Percentiles rank a stretch among this genome's conserved stretches.
Evolutionary conservation across 495 filamentous ascomycete genomes (phyloP).

Genomic region (Penicillium turbatum): DNA sequence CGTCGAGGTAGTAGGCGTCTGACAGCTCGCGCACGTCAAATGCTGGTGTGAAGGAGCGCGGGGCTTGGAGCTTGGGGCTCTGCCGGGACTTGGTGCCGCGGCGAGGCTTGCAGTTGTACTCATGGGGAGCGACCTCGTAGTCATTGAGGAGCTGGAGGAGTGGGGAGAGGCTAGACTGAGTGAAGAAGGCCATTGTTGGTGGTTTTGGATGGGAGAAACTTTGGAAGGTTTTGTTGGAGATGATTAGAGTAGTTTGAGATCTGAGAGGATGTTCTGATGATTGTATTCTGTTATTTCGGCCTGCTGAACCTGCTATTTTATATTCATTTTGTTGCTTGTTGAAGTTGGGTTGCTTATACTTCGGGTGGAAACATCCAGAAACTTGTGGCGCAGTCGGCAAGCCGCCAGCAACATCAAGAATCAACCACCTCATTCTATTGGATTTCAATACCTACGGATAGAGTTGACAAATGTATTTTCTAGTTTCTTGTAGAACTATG

Average conservation of each 20-base stretch:
- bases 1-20: slow-evolving; percentile 71
- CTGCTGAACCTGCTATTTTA: slow-evolving; percentile 2
- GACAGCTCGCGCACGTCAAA: slow-evolving; percentile 77
- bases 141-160: slow-evolving; percentile 77
- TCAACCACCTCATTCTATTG: neutral
- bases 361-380: slow-evolving; percentile 20
- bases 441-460: neutral
- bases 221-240: neutral
- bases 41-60: slow-evolving; percentile 57
- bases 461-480: neutral
- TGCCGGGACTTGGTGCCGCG: neutral
- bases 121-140: slow-evolving; percentile 52
- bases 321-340: neutral
- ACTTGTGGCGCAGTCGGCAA: slow-evolving; percentile 10
- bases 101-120: slow-evolving; percentile 9
- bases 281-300: neutral
- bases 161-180: slow-evolving; percentile 54
- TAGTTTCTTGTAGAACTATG: neutral
- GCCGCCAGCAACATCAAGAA: slow-evolving; percentile 1
- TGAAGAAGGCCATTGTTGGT: slow-evolving; percentile 63
- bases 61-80: slow-evolving; percentile 17
- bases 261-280: neutral
- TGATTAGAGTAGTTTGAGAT: neutral
- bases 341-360: slow-evolving; percentile 1
- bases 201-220: neutral